Percentiles rank a stretch among this genome's conserved stretches.
Conservation (phyloP, 371 early-diverging fungal genomes). For the Rhizopus arrhizus region DNA sequence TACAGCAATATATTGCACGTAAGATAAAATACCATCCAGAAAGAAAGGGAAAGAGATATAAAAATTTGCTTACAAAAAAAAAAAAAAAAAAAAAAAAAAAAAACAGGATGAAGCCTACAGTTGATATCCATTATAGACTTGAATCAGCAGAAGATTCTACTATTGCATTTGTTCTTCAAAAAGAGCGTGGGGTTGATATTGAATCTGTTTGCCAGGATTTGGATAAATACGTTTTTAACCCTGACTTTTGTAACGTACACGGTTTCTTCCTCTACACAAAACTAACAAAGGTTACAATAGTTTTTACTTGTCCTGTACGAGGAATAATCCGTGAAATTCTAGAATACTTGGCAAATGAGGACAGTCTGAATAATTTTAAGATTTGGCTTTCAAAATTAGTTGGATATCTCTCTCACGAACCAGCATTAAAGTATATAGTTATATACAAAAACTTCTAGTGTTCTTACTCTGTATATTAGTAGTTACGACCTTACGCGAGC, state of each 20-base stretch:
- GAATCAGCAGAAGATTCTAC: conserved; percentile 14
- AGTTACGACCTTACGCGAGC: conserved; percentile 3
- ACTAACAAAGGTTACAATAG: conserved; percentile 9
- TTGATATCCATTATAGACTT: conserved; percentile 23
- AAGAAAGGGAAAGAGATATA: no score
- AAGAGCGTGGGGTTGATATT: conserved; percentile 14
- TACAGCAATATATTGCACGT: conserved; percentile 24
- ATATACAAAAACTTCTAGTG: background rate
- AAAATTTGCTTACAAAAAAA: background rate
- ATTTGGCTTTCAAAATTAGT: conserved; percentile 16
- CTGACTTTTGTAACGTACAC: conserved; percentile 20
- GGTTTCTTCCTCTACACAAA: background rate
- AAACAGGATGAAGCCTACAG: conserved; percentile 17
- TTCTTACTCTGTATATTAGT: background rate
- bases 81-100: background rate
- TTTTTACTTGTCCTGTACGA: conserved; percentile 21
- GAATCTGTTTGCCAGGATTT: conserved; percentile 2
- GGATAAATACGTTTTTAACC: conserved; percentile 15
- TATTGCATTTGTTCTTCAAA: conserved; percentile 19
- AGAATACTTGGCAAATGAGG: conserved; percentile 25
- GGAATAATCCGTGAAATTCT: conserved; percentile 20
- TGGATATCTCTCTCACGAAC: background rate
- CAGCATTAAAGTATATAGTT: background rate
- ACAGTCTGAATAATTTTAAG: conserved; percentile 2
- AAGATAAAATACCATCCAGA: background rate